phyloP scores from a whole-genome alignment of 1,284 basidiomycete species.

The Malassezia japonica region DNA sequence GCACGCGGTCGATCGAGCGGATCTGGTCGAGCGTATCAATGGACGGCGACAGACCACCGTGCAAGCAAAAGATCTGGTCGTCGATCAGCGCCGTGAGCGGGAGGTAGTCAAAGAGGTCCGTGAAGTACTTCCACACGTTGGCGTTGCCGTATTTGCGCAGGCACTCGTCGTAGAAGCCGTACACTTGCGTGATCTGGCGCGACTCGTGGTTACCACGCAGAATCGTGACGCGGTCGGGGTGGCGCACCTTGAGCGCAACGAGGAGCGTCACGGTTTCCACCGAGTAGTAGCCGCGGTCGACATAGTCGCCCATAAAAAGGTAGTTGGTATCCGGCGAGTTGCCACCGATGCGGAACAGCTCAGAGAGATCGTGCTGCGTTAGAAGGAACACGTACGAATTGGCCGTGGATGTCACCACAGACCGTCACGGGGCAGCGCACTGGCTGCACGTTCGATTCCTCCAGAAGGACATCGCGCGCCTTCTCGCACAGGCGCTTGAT shows the following conservation, averaged over 20 bases:
- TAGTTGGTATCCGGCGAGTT: constrained; percentile 99
- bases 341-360: constrained; percentile 96
- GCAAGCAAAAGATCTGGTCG: constrained; percentile 97
- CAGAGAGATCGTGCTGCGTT: constrained; percentile 66
- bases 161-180: constrained; percentile 99
- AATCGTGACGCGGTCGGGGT: constrained; percentile 96
- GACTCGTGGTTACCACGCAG: constrained; percentile 97
- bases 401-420: constrained; percentile 79
- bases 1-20: constrained; percentile 92
- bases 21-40: constrained; percentile 99
- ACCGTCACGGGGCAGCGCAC: constrained; percentile 66
- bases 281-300: constrained; percentile 97
- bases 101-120: constrained; percentile 95
- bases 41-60: constrained; percentile 94
- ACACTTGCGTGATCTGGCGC: constrained; percentile 98
- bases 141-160: constrained; percentile 98
- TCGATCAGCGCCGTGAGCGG: constrained; percentile 95
- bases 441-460: constrained; percentile 58
- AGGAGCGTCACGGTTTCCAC: constrained; percentile 98
- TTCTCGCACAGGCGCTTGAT: constrained; percentile 98
- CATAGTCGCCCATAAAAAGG: constrained; percentile 99
- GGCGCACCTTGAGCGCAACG: constrained; percentile 92
- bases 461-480: constrained; percentile 94
- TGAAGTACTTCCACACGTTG: constrained; percentile 99
- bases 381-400: constrained; percentile 72